phyloP scores from a whole-genome alignment of 2,329 filamentous ascomycete species.

The Fusarium camptoceras region DNA sequence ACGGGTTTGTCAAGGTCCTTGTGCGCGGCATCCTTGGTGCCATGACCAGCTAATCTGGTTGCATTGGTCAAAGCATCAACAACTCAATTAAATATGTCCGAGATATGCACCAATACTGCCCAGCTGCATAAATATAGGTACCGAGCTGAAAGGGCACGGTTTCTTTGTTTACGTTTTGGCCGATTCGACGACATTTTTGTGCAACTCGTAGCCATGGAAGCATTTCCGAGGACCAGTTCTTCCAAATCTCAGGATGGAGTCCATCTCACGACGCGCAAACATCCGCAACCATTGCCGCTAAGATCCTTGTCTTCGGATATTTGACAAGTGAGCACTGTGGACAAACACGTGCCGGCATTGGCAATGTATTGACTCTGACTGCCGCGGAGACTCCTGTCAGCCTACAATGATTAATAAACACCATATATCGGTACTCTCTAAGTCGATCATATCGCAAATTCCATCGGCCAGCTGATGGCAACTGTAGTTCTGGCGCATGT shows the following conservation, averaged over 20 bases:
- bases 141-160: conserved; percentile 6
- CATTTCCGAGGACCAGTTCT: background rate
- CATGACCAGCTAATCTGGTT: conserved; percentile 19
- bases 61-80: conserved; percentile 16
- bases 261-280: background rate
- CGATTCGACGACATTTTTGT: conserved; percentile 31
- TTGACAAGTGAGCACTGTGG: background rate
- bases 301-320: conserved; percentile 6
- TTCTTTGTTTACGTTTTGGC: background rate
- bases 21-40: background rate
- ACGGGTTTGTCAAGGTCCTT: conserved; percentile 8
- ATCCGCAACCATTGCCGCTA: background rate
- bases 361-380: conserved; percentile 17
- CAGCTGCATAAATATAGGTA: conserved; percentile 7
- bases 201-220: conserved; percentile 23
- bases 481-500: background rate
- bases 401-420: background rate
- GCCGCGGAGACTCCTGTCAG: conserved; percentile 2
- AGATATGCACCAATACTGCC: conserved; percentile 8
- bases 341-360: background rate
- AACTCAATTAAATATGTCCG: background rate
- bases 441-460: background rate
- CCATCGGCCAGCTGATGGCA: background rate
- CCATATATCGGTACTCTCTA: background rate
- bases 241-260: conserved; percentile 10